Conservation (phyloP, 768 basidiomycete genomes). For the Hygrocybe punicea region DNA sequence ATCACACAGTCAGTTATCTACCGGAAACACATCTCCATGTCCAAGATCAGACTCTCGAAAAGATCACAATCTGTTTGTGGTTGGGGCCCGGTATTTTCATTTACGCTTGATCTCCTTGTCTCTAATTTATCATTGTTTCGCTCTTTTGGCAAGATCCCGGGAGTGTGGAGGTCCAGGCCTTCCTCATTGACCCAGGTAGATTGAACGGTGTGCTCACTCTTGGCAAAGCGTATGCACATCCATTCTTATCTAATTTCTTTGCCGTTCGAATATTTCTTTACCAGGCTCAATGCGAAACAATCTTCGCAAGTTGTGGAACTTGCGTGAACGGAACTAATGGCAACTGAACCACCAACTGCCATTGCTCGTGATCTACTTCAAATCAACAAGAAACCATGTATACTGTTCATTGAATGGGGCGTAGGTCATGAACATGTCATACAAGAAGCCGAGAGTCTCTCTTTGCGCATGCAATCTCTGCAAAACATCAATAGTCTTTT, state of each 20-base stretch:
- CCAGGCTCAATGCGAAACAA: not conserved
- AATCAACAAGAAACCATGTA: not conserved
- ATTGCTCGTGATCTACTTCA: constrained; percentile 1
- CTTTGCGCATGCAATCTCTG: not conserved
- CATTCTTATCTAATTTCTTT: not conserved
- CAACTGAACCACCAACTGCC: not conserved
- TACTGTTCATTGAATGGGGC: not conserved
- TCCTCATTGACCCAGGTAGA: not conserved
- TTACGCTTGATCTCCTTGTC: too few relatives aligned
- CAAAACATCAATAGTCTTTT: not conserved
- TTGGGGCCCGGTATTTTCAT: too few relatives aligned
- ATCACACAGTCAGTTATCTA: too few relatives aligned
- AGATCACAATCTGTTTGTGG: too few relatives aligned
- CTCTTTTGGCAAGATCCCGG: not conserved
- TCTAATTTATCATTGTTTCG: too few relatives aligned
- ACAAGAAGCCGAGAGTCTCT: not conserved
- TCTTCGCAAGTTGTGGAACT: not conserved
- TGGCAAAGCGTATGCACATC: not conserved
- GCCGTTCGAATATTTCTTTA: not conserved
- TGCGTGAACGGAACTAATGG: not conserved
- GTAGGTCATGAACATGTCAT: not conserved
- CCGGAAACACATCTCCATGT: too few relatives aligned
- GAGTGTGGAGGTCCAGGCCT: not conserved
- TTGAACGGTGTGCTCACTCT: not conserved
- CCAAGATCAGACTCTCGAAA: too few relatives aligned